A percentile compares a stretch with the other conserved stretches of the same genome.
These are phyloP conservation scores for Plasmodium cynomolgi DNA, from an alignment of 169 alveolate genomes.

Conservation along the genomic window DNA sequence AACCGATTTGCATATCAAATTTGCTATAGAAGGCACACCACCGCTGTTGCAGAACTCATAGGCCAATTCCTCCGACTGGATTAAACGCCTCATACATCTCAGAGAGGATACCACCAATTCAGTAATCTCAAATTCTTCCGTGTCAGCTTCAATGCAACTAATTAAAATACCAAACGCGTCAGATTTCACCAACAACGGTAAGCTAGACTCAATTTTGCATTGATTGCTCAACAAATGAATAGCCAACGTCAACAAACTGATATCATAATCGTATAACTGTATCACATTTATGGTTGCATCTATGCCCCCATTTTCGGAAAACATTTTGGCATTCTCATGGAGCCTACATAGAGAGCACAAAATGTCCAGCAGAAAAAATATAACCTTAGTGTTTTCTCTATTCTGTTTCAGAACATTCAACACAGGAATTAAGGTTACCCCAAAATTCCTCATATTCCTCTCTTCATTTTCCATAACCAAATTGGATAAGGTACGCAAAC, in stretches of 20 bases:
- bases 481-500: slow-evolving; percentile 90
- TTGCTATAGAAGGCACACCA: slow-evolving; percentile 88
- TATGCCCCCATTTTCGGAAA: slow-evolving; percentile 87
- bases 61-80: slow-evolving; percentile 89
- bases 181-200: slow-evolving; percentile 87
- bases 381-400: slow-evolving; percentile 87
- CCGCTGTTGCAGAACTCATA: slow-evolving; percentile 91
- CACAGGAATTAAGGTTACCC: slow-evolving; percentile 88
- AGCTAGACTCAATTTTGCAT: slow-evolving; percentile 83
- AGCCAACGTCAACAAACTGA: slow-evolving; percentile 87
- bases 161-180: slow-evolving; percentile 88
- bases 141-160: slow-evolving; percentile 84
- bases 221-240: slow-evolving; percentile 89
- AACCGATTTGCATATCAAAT: slow-evolving; percentile 85
- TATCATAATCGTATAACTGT: slow-evolving; percentile 89
- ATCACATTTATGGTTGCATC: slow-evolving; percentile 84
- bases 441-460: slow-evolving; percentile 87
- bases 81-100: slow-evolving; percentile 89
- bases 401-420: slow-evolving; percentile 83
- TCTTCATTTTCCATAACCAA: slow-evolving; percentile 92
- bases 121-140: slow-evolving; percentile 85
- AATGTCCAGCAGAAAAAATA: slow-evolving; percentile 87
- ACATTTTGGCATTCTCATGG: slow-evolving; percentile 84
- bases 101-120: slow-evolving; percentile 89
- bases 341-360: slow-evolving; percentile 88